A percentile compares a stretch with the other conserved stretches of the same genome.
Conservation (phyloP, 164 flowering plant species). For the Litsea cubeba region DNA sequence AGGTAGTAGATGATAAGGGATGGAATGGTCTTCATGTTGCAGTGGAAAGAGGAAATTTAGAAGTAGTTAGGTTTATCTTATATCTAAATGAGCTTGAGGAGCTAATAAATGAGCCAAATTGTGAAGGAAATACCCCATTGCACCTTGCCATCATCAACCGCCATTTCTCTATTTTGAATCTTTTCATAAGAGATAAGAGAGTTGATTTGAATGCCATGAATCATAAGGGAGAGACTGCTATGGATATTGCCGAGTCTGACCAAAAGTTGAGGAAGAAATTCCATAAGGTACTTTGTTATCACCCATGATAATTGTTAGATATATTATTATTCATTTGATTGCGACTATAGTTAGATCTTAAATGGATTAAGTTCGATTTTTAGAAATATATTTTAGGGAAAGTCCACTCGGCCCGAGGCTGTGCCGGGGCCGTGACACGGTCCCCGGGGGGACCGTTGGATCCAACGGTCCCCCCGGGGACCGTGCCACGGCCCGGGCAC, state of each 20-base stretch:
- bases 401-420: no score
- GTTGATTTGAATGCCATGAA: conserved; percentile 8
- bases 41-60: neutral
- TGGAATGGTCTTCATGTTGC: conserved; percentile 9
- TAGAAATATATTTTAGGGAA: no score
- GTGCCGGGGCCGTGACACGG: no score
- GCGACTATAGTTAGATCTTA: no score
- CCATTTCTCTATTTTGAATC: conserved; percentile 6
- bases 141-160: conserved; percentile 17
- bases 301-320: no score
- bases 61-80: neutral
- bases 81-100: neutral
- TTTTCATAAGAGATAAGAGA: neutral
- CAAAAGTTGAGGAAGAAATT: no score
- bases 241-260: conserved; percentile 5
- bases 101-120: conserved; percentile 1
- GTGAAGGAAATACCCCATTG: conserved; percentile 16
- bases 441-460: no score
- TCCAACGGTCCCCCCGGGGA: no score
- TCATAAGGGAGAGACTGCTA: conserved; percentile 13
- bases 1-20: neutral
- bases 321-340: no score
- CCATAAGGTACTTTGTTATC: no score
- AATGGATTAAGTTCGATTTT: no score
- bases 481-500: no score